phyloP scores from a whole-genome alignment of 2,329 filamentous ascomycete genomes.

The Xylariaceae sp. region DNA sequence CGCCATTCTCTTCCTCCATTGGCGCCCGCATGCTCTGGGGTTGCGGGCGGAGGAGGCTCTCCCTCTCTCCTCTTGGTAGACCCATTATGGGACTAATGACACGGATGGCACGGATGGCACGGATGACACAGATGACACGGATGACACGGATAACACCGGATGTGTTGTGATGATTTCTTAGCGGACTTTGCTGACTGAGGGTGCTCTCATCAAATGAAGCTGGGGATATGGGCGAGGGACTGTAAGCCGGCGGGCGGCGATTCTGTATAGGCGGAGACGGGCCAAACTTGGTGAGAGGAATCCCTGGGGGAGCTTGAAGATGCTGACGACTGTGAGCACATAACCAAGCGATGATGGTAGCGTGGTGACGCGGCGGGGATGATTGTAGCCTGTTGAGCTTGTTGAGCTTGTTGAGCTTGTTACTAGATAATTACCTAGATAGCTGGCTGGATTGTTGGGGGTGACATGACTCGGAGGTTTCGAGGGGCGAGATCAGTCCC shows the following conservation, averaged over 20 bases:
- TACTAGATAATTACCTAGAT: conserved; percentile 4
- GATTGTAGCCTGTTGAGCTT: conserved; percentile 12
- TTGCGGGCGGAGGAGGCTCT: conserved; percentile 37
- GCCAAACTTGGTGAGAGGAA: conserved; percentile 19
- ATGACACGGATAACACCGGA: conserved; percentile 27
- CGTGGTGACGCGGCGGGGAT: conserved; percentile 12
- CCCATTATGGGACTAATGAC: conserved; percentile 36
- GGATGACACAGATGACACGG: no score
- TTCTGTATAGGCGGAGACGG: conserved; percentile 32
- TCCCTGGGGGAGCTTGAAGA: conserved; percentile 20
- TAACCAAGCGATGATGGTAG: conserved; percentile 14
- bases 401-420: no score
- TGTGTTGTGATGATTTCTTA: conserved; percentile 43
- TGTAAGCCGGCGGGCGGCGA: conserved; percentile 50
- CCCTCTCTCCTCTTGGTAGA: conserved; percentile 36
- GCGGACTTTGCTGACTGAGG: conserved; percentile 13
- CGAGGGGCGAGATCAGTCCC: conserved; percentile 2
- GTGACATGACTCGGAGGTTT: conserved; percentile 15
- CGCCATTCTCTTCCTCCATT: conserved; percentile 24
- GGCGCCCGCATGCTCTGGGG: conserved; percentile 44
- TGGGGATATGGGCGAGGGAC: conserved; percentile 33
- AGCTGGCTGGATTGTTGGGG: conserved; percentile 3
- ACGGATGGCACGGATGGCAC: no score
- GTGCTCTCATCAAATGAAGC: conserved; percentile 5
- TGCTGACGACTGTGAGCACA: conserved; percentile 27